Conservation (phyloP, 2,329 filamentous ascomycete species). For the Hymenoscyphus fraxineus region DNA sequence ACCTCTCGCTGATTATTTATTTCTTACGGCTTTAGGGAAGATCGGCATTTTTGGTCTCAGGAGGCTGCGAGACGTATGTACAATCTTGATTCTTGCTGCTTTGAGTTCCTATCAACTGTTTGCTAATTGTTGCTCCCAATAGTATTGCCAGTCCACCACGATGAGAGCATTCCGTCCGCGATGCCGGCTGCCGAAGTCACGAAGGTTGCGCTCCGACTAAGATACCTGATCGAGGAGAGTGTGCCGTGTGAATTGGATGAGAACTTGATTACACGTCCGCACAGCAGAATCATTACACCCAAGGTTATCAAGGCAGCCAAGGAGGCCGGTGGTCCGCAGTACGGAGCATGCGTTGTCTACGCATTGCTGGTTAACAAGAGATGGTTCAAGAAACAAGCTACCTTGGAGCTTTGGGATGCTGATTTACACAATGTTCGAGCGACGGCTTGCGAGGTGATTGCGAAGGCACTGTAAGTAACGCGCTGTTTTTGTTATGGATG, state of each 20-base stretch:
- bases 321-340: slow-evolving; percentile 72
- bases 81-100: background rate
- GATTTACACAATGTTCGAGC: slow-evolving; percentile 77
- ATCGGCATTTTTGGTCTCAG: slow-evolving; percentile 29
- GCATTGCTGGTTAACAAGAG: slow-evolving; percentile 42
- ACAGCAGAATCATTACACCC: slow-evolving; percentile 79
- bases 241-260: slow-evolving; percentile 88
- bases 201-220: slow-evolving; percentile 82
- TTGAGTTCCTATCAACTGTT: background rate
- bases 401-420: slow-evolving; percentile 86
- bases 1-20: background rate
- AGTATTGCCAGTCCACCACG: slow-evolving; percentile 65
- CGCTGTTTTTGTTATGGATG: background rate
- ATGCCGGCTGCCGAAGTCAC: slow-evolving; percentile 79
- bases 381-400: slow-evolving; percentile 76
- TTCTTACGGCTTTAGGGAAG: slow-evolving; percentile 16
- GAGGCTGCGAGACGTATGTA: slow-evolving; percentile 30
- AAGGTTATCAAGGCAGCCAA: slow-evolving; percentile 77
- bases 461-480: slow-evolving; percentile 62
- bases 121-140: background rate
- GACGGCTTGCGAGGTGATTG: slow-evolving; percentile 83
- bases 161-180: slow-evolving; percentile 58
- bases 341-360: slow-evolving; percentile 67
- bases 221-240: slow-evolving; percentile 84
- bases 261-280: slow-evolving; percentile 67